Percentiles rank a stretch among this genome's conserved stretches.
phyloP scores from a whole-genome alignment of 306 rosid genomes.

The Vachellia collinsii region DNA sequence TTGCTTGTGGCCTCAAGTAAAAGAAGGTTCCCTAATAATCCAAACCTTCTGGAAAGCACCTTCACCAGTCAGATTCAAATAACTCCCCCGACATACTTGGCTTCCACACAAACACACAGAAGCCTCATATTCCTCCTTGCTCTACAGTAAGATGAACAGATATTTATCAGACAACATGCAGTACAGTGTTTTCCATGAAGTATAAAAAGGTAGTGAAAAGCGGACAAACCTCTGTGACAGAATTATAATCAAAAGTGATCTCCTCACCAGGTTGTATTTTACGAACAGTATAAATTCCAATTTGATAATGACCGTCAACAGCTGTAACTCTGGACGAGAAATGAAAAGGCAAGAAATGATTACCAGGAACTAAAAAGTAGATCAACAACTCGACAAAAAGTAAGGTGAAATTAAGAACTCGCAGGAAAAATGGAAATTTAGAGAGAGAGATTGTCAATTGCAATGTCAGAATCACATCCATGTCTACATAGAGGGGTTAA shows the following conservation, averaged over 20 bases:
- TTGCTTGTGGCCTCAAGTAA: not conserved
- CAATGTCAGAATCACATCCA: conserved; percentile 13
- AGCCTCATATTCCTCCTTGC: conserved; percentile 99
- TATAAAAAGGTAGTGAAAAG: conserved; percentile 29
- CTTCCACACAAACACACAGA: conserved; percentile 99
- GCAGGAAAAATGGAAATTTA: not conserved
- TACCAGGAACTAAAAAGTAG: not conserved
- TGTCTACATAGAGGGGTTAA: conserved; percentile 7
- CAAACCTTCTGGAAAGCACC: conserved; percentile 90
- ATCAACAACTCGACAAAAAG: conserved; percentile 17
- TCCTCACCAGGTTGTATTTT: conserved; percentile 89
- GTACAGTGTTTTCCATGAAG: not conserved
- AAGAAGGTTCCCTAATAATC: conserved; percentile 4
- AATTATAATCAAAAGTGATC: conserved; percentile 94
- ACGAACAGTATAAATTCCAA: conserved; percentile 90
- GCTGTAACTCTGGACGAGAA: conserved; percentile 82
- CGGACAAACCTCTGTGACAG: conserved; percentile 94
- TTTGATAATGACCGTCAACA: conserved; percentile 94
- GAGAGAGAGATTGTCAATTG: not conserved
- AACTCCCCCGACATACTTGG: conserved; percentile 98
- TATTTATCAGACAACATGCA: conserved; percentile 32
- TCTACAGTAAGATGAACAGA: conserved; percentile 53
- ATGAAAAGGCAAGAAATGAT: not conserved
- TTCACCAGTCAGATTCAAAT: conserved; percentile 95
- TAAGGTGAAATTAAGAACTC: not conserved